Conservation (phyloP, 768 basidiomycete species). For the Hortiboletus flavorubellus region DNA sequence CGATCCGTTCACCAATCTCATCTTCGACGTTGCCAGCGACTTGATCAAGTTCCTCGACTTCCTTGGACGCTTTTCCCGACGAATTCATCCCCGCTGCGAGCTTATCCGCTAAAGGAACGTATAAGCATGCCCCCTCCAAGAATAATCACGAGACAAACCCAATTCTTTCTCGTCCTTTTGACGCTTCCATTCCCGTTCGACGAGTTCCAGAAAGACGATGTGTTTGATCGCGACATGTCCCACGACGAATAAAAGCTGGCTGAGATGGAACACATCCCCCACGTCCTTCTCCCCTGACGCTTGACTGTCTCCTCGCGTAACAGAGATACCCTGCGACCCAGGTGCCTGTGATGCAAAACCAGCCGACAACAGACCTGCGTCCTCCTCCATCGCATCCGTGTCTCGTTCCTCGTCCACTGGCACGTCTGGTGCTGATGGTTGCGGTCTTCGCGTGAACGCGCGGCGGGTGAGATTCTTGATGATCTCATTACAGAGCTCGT, state of each 20-base stretch:
- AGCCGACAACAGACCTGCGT: slow-evolving; percentile 30
- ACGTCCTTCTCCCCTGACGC: slow-evolving; percentile 43
- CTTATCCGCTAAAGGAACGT: slow-evolving; percentile 52
- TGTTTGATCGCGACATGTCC: slow-evolving; percentile 98
- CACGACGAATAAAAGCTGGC: slow-evolving; percentile 92
- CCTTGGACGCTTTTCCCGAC: slow-evolving; percentile 45
- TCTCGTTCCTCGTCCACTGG: slow-evolving; percentile 32
- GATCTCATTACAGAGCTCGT: slow-evolving; percentile 72
- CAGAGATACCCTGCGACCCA: slow-evolving; percentile 17
- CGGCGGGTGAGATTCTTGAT: slow-evolving; percentile 77
- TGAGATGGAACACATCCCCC: slow-evolving; percentile 84
- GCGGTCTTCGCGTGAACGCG: slow-evolving; percentile 52
- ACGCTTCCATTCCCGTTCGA: slow-evolving; percentile 94
- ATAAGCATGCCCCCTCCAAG: background rate
- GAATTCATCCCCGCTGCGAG: slow-evolving; percentile 39
- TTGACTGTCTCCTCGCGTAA: slow-evolving; percentile 6
- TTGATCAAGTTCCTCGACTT: slow-evolving; percentile 88
- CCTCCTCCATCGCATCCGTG: slow-evolving; percentile 52
- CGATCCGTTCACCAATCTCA: slow-evolving; percentile 93
- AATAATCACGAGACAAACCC: slow-evolving; percentile 43
- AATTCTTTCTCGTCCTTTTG: slow-evolving; percentile 87
- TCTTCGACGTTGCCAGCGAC: slow-evolving; percentile 98
- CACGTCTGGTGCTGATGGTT: background rate
- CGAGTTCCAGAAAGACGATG: slow-evolving; percentile 91
- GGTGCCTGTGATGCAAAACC: slow-evolving; percentile 18